Percentiles rank a stretch among this genome's conserved stretches.
Evolutionary conservation across 1,139 yeast species (phyloP).

Genomic region (Taphrina pruni): DNA sequence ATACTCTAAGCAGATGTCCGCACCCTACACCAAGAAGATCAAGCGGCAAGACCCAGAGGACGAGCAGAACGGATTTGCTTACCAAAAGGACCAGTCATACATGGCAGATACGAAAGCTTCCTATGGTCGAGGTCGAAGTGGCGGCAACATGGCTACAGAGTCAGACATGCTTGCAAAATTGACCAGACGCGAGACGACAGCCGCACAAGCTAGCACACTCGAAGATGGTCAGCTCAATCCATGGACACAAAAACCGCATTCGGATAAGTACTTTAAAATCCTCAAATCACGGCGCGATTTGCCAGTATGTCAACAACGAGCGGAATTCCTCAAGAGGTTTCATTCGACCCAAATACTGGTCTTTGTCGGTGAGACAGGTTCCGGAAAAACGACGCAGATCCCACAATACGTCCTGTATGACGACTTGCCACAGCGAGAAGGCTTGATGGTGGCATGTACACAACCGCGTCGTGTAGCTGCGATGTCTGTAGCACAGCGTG

Average conservation of each 20-base stretch:
- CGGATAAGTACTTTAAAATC: constrained; percentile 74
- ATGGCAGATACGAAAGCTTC: constrained; percentile 12
- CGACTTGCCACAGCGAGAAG: constrained; percentile 81
- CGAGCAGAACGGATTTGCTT: constrained; percentile 15
- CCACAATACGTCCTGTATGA: constrained; percentile 95
- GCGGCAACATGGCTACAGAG: constrained; percentile 35
- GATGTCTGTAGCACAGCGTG: constrained; percentile 95
- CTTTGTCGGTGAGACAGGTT: constrained; percentile 98
- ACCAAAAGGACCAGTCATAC: constrained; percentile 1
- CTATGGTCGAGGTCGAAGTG: constrained; percentile 16
- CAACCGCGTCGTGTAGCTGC: constrained; percentile 99
- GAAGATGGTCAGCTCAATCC: constrained; percentile 71
- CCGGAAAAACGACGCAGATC: constrained; percentile 96
- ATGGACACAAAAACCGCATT: constrained; percentile 70
- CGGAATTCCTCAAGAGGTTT: constrained; percentile 80
- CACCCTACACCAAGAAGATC: constrained; percentile 4
- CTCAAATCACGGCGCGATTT: constrained; percentile 78
- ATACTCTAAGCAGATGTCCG: constrained; percentile 3
- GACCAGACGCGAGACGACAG: constrained; percentile 74
- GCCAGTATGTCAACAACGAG: constrained; percentile 89
- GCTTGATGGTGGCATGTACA: constrained; percentile 89
- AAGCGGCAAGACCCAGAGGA: constrained; percentile 11
- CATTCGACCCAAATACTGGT: constrained; percentile 94
- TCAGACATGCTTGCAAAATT: constrained; percentile 36
- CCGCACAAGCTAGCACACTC: constrained; percentile 64